Percentiles rank a stretch among this genome's conserved stretches.
Conservation (phyloP, 192 early-diverging fungal species). For the Diversispora epigaea region DNA sequence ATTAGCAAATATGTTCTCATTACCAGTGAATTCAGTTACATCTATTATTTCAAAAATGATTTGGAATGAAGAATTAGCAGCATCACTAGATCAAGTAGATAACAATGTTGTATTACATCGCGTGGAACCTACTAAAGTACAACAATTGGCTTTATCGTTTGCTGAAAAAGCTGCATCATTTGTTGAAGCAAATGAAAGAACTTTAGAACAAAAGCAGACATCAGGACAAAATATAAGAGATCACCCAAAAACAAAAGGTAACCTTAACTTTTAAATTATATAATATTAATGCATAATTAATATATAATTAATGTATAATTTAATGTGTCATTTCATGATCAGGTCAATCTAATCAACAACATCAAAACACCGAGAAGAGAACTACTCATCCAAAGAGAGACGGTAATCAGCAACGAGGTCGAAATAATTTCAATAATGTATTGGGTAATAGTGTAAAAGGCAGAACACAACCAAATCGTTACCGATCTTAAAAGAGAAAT, state of each 20-base stretch:
- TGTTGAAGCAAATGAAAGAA: constrained; percentile 89
- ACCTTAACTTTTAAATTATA: not conserved
- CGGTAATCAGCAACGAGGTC: constrained; percentile 1
- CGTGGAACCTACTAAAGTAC: constrained; percentile 71
- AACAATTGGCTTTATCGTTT: constrained; percentile 83
- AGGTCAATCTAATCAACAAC: constrained; percentile 28
- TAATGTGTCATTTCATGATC: not conserved
- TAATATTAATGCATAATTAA: not conserved
- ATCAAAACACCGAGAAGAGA: constrained; percentile 26
- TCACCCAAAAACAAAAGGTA: constrained; percentile 21
- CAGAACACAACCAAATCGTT: constrained; percentile 28
- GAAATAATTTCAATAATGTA: constrained; percentile 38
- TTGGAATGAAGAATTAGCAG: constrained; percentile 86
- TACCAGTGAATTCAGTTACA: constrained; percentile 63
- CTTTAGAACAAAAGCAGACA: constrained; percentile 73
- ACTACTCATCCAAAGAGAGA: constrained; percentile 27
- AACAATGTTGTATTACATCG: constrained; percentile 80
- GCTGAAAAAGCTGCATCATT: constrained; percentile 83
- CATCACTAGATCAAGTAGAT: constrained; percentile 82
- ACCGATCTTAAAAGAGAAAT: constrained; percentile 20
- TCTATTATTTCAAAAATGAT: constrained; percentile 92
- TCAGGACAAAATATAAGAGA: constrained; percentile 32
- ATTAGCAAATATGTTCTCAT: constrained; percentile 85
- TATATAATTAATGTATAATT: not conserved
- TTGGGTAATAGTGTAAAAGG: constrained; percentile 38